Evolutionary conservation across 139 green algal species (phyloP), one percentile per base, ranked within the genome.

Genomic region (Micractinium sp.): DNA sequence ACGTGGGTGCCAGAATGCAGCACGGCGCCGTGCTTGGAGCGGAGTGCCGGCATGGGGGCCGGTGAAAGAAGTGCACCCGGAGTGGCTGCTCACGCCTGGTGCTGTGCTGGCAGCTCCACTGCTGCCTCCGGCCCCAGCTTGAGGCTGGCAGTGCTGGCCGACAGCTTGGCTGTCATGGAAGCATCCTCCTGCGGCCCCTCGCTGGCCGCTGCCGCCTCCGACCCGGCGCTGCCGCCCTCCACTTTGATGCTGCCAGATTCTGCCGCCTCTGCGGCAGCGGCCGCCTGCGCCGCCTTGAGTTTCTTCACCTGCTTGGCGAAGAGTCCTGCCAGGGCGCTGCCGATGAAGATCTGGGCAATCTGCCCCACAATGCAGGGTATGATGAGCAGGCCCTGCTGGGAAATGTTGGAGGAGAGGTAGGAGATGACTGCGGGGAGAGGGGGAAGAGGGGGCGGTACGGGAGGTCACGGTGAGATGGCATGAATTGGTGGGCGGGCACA

Each of bases 341-440:
- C 89, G 12, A 91, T 90, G 74, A 91, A 90, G 35, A 91, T 87
- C 18, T 91, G 88, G 4, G 76, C n/a, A 15, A 96, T 85, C 91
- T 96, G 94, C 4, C 93, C 94, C 18, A 95, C 82, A 13, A 86
- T 47, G 81, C 84, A 90, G 9, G 94, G 94, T 19, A 95, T 92
- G 76, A 91, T 89, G 81, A 95, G 82, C 83, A 95, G 87, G 41
- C 93, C 92, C 75, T 91, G 85, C 69, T 83, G 61, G 13, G 88
- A 79, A 18, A 89, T 73, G 39, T 82, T 78, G 22, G 53, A 61
- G 4, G 89, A 92, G 36, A 96, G 78, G 83, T 93, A 95, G 35
- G 88, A 80, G 19, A 95, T 94, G 33, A 94, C 90, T 66, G 81
- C 81, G 73, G 73, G 29, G 33, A 22, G 14, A 53, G 41, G 78